Evolutionary conservation across 495 filamentous ascomycete species (phyloP), one percentile per base, ranked within the genome.

Genomic region (Lepraria neglecta): DNA sequence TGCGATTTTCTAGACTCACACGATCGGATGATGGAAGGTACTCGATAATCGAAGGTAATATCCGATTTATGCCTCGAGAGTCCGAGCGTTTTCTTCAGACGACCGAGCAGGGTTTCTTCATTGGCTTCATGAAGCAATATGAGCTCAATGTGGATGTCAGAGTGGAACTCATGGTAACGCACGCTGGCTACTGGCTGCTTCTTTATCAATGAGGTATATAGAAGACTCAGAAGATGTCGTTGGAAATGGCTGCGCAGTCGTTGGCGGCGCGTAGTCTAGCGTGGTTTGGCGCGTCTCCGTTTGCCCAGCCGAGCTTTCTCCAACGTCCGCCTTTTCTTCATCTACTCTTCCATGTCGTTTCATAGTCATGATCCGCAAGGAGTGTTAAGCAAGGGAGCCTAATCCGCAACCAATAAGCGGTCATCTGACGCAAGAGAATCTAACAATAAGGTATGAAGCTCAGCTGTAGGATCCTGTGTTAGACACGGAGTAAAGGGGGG

Each of bases 1-100:
- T n/a, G 28, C 48, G 31, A 52, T n/a, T 17, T 33, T 6, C 14
- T 9, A 10, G 15, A 52, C 12, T 52, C 31, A 52, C 27, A 31
- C 24, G 27, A 52, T 12, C 27, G 48, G 12, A 52, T 31, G 15
- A 50, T 50, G 28, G 46, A 50, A 50, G 46, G 46, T 50, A 50
- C 19, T 11, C 48, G 48, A 52, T 31, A 31, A 24, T 46, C 38
- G 56, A 46, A 46, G 2, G 56, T 58, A 19, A 33, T 46, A 24
- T 43, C 24, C 1, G 31, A 27, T 38, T 31, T 38, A 28, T 30
- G 38, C 56, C 42, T 31, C 24, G 38, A 27, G 11, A 19, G 40
- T 28, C 48, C 48, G 48, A 52, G 48, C 48, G 48, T 24, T n/a
- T 31, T 19, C 27, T 52, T 52, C 31, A 52, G 24, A 52, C 48